phyloP scores from a whole-genome alignment of 257 asterid species.

The Cordia subcordata region DNA sequence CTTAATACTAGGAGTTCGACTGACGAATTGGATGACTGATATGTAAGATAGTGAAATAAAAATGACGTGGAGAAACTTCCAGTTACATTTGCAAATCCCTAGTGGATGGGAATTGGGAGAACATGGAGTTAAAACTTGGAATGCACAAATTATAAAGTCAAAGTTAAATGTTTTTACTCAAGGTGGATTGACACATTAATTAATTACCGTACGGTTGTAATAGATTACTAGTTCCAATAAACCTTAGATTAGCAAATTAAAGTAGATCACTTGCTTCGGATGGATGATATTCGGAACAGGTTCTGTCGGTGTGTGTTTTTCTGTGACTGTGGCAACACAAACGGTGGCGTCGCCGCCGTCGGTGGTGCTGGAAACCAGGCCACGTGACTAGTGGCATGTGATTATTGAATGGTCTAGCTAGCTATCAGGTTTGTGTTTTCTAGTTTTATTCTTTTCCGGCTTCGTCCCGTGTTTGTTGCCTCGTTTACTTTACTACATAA shows the following conservation, averaged over 20 bases:
- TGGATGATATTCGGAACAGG: conserved; percentile 26
- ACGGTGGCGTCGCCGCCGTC: conserved; percentile 39
- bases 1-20: no score
- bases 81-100: conserved; percentile 15
- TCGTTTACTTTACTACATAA: not conserved
- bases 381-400: no score
- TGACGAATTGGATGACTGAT: no score
- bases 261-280: conserved; percentile 23
- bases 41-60: no score
- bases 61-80: no score
- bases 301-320: conserved; percentile 25
- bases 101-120: conserved; percentile 13
- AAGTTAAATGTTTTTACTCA: conserved; percentile 9
- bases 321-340: conserved; percentile 13
- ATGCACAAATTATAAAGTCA: conserved; percentile 18
- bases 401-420: no score
- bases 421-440: no score
- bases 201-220: no score
- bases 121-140: not conserved
- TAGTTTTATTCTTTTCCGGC: no score
- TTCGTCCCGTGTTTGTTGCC: no score
- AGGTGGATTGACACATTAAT: not conserved
- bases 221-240: conserved; percentile 4
- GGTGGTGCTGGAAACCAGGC: conserved; percentile 12
- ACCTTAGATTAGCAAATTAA: not conserved